Percentiles rank a stretch among this genome's conserved stretches.
Conservation (phyloP, 2,329 filamentous ascomycete genomes). For the Cercospora berteroae region DNA sequence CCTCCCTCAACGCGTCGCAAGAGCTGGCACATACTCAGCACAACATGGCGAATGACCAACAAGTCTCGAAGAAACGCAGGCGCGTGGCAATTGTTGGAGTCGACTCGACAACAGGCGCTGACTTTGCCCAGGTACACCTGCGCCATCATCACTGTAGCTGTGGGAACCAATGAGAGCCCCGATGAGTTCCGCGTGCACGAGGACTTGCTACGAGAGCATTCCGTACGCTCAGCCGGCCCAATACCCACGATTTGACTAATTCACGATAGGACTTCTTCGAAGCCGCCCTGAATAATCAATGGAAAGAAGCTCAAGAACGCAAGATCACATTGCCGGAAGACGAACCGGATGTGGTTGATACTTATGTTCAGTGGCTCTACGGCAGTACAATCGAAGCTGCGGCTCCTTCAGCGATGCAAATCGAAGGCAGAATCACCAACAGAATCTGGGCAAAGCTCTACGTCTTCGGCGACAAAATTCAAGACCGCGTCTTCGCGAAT, state of each 20-base stretch:
- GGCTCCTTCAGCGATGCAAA: background rate
- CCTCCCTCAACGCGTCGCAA: background rate
- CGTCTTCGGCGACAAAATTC: background rate
- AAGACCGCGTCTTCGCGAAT: background rate
- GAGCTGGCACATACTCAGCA: background rate
- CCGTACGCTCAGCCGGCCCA: background rate
- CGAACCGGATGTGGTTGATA: background rate
- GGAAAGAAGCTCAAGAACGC: background rate
- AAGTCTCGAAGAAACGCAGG: background rate
- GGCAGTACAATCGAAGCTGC: background rate
- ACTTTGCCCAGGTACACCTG: background rate
- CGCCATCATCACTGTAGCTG: background rate
- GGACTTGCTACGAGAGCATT: background rate
- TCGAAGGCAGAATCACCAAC: background rate
- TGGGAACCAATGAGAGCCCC: background rate
- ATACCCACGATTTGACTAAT: background rate
- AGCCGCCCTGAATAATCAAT: background rate
- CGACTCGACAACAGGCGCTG: background rate
- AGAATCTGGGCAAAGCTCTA: background rate
- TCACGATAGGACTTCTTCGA: background rate
- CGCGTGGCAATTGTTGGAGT: too few relatives aligned
- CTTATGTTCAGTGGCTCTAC: background rate
- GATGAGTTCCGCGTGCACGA: background rate
- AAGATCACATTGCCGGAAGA: background rate
- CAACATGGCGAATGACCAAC: background rate